Conservation (phyloP, 1,139 yeast genomes). For the Citeromyces hawaiiensis region DNA sequence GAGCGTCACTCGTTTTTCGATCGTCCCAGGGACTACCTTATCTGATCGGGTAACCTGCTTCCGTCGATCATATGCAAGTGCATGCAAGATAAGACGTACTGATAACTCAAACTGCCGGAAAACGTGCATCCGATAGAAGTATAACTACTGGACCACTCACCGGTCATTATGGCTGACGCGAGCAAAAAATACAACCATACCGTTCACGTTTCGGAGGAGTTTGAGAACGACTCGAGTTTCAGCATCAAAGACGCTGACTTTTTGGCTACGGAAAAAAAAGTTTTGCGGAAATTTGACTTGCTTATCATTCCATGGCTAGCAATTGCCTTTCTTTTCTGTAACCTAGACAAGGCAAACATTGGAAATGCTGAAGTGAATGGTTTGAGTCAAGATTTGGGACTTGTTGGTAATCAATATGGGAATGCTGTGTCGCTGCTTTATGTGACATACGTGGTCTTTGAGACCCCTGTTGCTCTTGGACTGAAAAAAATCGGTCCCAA, state of each 20-base stretch:
- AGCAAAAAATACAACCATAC: background rate
- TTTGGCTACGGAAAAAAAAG: background rate
- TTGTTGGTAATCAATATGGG: conserved; percentile 52
- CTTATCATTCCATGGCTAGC: background rate
- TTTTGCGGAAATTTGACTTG: background rate
- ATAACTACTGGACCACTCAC: background rate
- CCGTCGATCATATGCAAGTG: background rate
- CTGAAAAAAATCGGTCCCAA: background rate
- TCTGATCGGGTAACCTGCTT: background rate
- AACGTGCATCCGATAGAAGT: background rate
- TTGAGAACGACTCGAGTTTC: background rate
- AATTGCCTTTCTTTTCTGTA: background rate
- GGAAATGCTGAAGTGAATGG: conserved; percentile 33
- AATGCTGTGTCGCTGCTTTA: conserved; percentile 44
- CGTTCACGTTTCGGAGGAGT: background rate
- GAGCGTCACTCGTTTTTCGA: conserved; percentile 1
- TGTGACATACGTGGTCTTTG: conserved; percentile 46
- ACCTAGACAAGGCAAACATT: conserved; percentile 2
- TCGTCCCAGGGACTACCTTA: background rate
- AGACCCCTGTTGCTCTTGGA: conserved; percentile 19
- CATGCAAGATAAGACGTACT: background rate
- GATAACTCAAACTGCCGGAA: background rate
- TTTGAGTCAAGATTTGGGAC: conserved; percentile 41
- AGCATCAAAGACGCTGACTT: background rate
- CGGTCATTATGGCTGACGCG: background rate